phyloP scores from a whole-genome alignment of 495 filamentous ascomycete species.

The Aspergillus coremiiformis region DNA sequence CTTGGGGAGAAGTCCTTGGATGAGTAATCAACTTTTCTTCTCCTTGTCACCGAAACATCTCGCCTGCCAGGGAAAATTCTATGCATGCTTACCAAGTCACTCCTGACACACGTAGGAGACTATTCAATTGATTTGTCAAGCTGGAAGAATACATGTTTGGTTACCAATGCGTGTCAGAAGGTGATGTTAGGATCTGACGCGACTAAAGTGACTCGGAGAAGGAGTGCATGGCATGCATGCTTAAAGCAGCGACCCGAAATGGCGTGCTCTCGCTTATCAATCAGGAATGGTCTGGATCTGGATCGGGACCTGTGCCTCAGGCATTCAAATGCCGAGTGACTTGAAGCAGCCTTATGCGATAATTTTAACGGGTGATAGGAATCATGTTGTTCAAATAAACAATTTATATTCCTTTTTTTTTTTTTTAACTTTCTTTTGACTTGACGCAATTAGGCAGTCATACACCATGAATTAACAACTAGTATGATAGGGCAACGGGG shows the following conservation, averaged over 20 bases:
- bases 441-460: too few relatives aligned
- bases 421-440: too few relatives aligned
- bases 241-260: conserved; percentile 18
- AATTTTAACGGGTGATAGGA: too few relatives aligned
- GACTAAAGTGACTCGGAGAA: too few relatives aligned
- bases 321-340: too few relatives aligned
- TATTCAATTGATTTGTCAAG: conserved; percentile 14
- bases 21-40: not conserved
- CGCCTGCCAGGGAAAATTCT: not conserved
- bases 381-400: too few relatives aligned
- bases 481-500: not conserved
- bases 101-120: conserved; percentile 9
- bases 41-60: conserved; percentile 1
- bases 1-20: not conserved
- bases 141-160: conserved; percentile 11
- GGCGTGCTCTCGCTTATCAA: conserved; percentile 27
- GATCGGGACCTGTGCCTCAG: conserved; percentile 5
- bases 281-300: conserved; percentile 17
- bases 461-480: not conserved
- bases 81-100: conserved; percentile 15
- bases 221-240: not conserved
- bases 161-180: conserved; percentile 2
- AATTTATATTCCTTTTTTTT: too few relatives aligned
- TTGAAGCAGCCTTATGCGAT: too few relatives aligned
- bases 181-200: not conserved